Conservation (phyloP, 2,329 filamentous ascomycete genomes). For the Hyphodiscus sp. region DNA sequence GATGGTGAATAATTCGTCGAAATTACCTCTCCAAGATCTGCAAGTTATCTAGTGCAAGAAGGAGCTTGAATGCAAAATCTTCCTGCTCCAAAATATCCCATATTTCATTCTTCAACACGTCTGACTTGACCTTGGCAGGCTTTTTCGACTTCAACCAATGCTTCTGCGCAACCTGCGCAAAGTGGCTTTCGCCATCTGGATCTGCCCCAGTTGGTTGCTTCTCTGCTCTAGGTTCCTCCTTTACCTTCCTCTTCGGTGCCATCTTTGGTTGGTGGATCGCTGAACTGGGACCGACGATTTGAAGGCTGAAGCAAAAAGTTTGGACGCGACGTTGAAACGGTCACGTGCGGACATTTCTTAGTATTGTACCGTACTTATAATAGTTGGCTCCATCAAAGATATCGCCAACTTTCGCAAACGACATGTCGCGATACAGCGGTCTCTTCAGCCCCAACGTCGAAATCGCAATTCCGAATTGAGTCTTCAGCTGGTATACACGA, state of each 20-base stretch:
- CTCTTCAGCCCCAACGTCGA: neutral
- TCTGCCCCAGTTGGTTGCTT: slow-evolving; percentile 61
- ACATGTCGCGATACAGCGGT: neutral
- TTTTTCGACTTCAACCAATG: slow-evolving; percentile 73
- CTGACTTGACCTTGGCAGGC: slow-evolving; percentile 62
- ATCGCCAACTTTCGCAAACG: neutral
- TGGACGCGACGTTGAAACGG: too few species aligned
- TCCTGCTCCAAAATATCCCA: slow-evolving; percentile 86
- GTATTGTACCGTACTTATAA: too few species aligned
- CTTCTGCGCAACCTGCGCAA: slow-evolving; percentile 72
- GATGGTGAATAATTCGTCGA: neutral
- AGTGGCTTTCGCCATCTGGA: slow-evolving; percentile 62
- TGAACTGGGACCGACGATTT: slow-evolving; percentile 9
- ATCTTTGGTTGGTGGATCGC: slow-evolving; percentile 18
- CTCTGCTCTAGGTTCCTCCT: slow-evolving; percentile 29
- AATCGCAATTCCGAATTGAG: slow-evolving; percentile 2
- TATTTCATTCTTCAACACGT: slow-evolving; percentile 78
- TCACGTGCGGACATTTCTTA: neutral
- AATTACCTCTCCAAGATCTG: slow-evolving; percentile 77
- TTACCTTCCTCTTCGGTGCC: slow-evolving; percentile 27
- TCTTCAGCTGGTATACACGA: neutral
- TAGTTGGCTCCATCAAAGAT: neutral
- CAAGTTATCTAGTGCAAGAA: slow-evolving; percentile 80
- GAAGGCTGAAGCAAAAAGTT: neutral
- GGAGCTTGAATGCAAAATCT: slow-evolving; percentile 67